Conservation (phyloP, 2,329 filamentous ascomycete genomes). For the Monosporascus sp. region DNA sequence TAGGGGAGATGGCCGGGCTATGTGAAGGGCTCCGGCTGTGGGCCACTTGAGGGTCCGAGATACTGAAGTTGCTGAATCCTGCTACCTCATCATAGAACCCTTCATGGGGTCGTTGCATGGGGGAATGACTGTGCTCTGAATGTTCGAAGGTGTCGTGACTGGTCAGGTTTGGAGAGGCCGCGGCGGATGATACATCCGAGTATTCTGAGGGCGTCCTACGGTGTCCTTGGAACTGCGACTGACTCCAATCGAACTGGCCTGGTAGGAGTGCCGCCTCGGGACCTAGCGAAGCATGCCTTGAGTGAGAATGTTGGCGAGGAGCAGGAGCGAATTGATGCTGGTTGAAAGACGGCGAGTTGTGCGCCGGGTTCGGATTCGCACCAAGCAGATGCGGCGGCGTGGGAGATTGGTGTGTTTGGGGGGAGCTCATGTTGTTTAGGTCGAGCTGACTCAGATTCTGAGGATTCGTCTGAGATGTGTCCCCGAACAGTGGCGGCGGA, state of each 20-base stretch:
- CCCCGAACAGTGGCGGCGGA: slow-evolving; percentile 52
- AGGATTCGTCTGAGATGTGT: slow-evolving; percentile 36
- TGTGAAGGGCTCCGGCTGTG: slow-evolving; percentile 77
- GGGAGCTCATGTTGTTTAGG: slow-evolving; percentile 49
- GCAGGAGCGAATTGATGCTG: slow-evolving; percentile 52
- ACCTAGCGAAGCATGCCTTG: slow-evolving; percentile 52
- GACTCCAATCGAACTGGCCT: slow-evolving; percentile 51
- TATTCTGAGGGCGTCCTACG: slow-evolving; percentile 84
- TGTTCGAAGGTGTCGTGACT: slow-evolving; percentile 75
- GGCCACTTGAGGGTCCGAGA: slow-evolving; percentile 68
- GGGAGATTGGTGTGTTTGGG: slow-evolving; percentile 51
- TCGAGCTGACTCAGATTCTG: slow-evolving; percentile 42
- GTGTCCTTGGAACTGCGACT: slow-evolving; percentile 70
- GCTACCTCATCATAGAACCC: slow-evolving; percentile 73
- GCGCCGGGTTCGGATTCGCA: slow-evolving; percentile 45
- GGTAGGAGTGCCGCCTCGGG: slow-evolving; percentile 53
- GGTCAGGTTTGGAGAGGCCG: slow-evolving; percentile 75
- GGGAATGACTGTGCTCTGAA: slow-evolving; percentile 69
- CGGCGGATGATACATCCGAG: slow-evolving; percentile 83
- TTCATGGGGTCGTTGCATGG: slow-evolving; percentile 72
- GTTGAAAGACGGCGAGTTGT: slow-evolving; percentile 54
- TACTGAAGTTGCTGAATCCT: slow-evolving; percentile 72
- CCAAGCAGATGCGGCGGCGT: slow-evolving; percentile 53
- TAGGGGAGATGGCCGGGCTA: slow-evolving; percentile 62
- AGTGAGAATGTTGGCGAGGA: slow-evolving; percentile 48